phyloP scores from a whole-genome alignment of 495 filamentous ascomycete genomes.

The Durotheca rogersii region DNA sequence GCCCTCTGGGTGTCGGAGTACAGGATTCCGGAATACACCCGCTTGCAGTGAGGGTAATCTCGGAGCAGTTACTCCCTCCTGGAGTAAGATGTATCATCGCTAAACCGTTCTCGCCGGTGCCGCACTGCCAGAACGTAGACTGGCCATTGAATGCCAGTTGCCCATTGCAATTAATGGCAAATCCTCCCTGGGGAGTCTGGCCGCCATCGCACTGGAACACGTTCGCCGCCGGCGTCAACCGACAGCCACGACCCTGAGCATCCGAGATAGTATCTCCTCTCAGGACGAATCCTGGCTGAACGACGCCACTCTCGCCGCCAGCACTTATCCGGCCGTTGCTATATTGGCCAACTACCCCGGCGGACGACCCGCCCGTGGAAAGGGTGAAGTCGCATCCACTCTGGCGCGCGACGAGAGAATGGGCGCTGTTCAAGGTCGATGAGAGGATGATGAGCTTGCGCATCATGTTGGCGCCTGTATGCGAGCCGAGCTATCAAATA shows the following conservation, averaged over 20 bases:
- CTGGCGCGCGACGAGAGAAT: conserved; percentile 28
- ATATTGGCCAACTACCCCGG: conserved; percentile 30
- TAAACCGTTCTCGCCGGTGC: conserved; percentile 50
- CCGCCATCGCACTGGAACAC: conserved; percentile 68
- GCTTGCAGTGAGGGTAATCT: conserved; percentile 51
- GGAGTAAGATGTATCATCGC: conserved; percentile 55
- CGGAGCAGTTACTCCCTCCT: conserved; percentile 46
- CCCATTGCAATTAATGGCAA: conserved; percentile 52
- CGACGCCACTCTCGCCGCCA: conserved; percentile 14
- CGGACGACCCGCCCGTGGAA: conserved; percentile 20
- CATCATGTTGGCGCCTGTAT: conserved; percentile 24
- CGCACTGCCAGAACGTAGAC: conserved; percentile 54
- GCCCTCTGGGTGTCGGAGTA: conserved; percentile 1
- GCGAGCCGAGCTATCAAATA: conserved; percentile 8
- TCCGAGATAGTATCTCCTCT: conserved; percentile 31
- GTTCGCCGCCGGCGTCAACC: conserved; percentile 50
- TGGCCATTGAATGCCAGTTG: conserved; percentile 47
- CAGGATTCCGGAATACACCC: conserved; percentile 43
- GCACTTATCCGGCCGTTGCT: conserved; percentile 21
- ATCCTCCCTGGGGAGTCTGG: conserved; percentile 45
- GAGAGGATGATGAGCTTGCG: conserved; percentile 18
- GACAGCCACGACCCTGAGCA: conserved; percentile 26
- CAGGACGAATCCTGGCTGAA: conserved; percentile 21
- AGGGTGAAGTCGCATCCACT: conserved; percentile 28
- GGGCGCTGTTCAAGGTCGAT: conserved; percentile 17